Base-by-base conservation (phyloP, 164 flowering plant genomes). In the Magnolia kwangsiensis region DNA sequence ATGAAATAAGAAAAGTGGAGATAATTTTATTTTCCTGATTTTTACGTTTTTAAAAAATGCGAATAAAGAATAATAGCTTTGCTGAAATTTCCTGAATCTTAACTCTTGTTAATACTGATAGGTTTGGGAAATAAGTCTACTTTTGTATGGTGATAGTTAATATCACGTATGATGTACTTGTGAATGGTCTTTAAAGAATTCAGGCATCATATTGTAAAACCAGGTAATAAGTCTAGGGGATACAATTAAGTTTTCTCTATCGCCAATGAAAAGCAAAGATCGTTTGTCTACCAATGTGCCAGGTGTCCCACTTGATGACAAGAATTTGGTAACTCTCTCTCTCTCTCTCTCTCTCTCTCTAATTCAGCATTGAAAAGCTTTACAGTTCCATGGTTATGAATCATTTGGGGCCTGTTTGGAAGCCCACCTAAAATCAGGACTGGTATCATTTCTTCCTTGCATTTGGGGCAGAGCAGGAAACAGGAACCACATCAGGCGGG, bases 211-310 rank as follows among this genome's bases (percentile, higher is more conserved):
- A 59, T 69, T 74, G 71, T 71, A 67, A 63, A 18, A 75, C 23
- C 84, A 94, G 99, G 98, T 91, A 10, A 91, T 96, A 76, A 96
- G 98, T 83, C 81, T 96, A 66, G 99, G 98, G 72, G 99, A 96
- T 74, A 85, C 79, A 45, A 91, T 92, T 72, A 92, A 92, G 83
- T 96, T 96, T 80, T 91, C 97, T 29, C 77, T 90, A 80, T 91
- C 97, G 9, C 97, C 97, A 31, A 85, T 92, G 58, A 91, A 89
- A 79, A 74, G 76, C 10, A 90, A 80, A 76, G 97, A 96, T 86
- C 85, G 93, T 14, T 78, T 96, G 76, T 92, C 98, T 7, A 88
- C 96, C 67, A 96, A 90, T 88, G 94, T 88, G 70, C 75, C 97
- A 24, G 99, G 96, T 68, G 91, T 92, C 16, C 99, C 99, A 29